Conservation (phyloP, 176 grass and related monocot species). For the Pontederia crassipes region DNA sequence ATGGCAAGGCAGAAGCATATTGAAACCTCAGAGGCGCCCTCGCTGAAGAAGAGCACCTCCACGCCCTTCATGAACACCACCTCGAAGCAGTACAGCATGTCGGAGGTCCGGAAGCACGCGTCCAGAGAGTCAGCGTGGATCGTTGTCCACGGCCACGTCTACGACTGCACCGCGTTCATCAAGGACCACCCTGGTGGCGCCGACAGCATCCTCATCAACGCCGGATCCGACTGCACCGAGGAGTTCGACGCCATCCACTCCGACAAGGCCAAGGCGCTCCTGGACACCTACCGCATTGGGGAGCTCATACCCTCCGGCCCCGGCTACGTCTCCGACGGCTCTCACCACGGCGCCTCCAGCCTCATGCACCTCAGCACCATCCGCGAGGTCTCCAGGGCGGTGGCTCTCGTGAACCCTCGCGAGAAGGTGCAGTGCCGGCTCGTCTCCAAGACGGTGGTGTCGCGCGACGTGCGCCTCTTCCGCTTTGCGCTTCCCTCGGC, state of each 20-base stretch:
- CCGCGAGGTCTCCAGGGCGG: slow-evolving; percentile 25
- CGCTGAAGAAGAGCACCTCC: slow-evolving; percentile 51
- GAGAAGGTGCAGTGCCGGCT: slow-evolving; percentile 51
- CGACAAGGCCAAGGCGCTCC: slow-evolving; percentile 40
- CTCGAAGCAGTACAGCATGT: slow-evolving; percentile 17
- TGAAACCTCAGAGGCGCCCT: slow-evolving; percentile 24
- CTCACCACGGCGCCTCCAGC: not conserved
- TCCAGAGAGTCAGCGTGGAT: slow-evolving; percentile 64
- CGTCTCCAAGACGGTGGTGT: slow-evolving; percentile 34
- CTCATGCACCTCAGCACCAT: slow-evolving; percentile 42
- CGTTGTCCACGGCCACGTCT: slow-evolving; percentile 58
- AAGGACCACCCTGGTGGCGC: slow-evolving; percentile 78
- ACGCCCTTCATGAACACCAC: slow-evolving; percentile 50
- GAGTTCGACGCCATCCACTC: slow-evolving; percentile 92
- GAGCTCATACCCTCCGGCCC: slow-evolving; percentile 31
- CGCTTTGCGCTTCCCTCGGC: slow-evolving; percentile 43
- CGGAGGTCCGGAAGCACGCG: slow-evolving; percentile 53
- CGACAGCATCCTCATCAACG: slow-evolving; percentile 85
- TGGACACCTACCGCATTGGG: slow-evolving; percentile 55
- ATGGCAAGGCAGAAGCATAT: slow-evolving; percentile 46
- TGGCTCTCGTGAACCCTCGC: slow-evolving; percentile 38
- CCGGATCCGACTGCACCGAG: slow-evolving; percentile 77
- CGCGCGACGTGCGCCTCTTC: slow-evolving; percentile 49
- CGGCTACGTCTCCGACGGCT: slow-evolving; percentile 1
- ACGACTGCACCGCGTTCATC: slow-evolving; percentile 61